Conservation (phyloP, 179 eudicot genomes). For the Nepenthes alata region DNA sequence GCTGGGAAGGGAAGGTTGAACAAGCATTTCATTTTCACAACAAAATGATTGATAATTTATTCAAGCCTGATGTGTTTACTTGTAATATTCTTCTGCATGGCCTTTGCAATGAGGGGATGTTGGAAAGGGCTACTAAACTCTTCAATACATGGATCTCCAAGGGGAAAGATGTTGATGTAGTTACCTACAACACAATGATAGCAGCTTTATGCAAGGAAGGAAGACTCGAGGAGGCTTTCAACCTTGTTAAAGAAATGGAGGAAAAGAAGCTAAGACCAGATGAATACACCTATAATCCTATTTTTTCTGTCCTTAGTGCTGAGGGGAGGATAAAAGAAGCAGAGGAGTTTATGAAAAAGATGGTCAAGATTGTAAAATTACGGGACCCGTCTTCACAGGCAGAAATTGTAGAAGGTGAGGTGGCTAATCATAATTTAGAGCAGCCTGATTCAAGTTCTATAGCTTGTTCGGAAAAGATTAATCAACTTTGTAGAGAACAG, state of each 20-base stretch:
- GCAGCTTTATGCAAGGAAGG: slow-evolving; percentile 53
- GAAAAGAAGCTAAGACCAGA: slow-evolving; percentile 53
- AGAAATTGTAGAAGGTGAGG: slow-evolving; percentile 17
- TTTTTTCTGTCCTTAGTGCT: slow-evolving; percentile 38
- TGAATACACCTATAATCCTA: slow-evolving; percentile 41
- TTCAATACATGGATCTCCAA: slow-evolving; percentile 54
- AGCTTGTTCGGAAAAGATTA: slow-evolving; percentile 40
- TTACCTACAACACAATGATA: slow-evolving; percentile 65
- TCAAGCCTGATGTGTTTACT: slow-evolving; percentile 60
- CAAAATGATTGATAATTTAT: slow-evolving; percentile 59
- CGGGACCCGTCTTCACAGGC: slow-evolving; percentile 9
- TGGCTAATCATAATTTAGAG: slow-evolving; percentile 8
- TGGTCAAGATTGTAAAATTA: slow-evolving; percentile 21
- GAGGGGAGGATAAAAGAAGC: slow-evolving; percentile 52
- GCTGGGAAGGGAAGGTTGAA: slow-evolving; percentile 72
- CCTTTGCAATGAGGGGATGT: slow-evolving; percentile 63
- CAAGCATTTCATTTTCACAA: slow-evolving; percentile 75
- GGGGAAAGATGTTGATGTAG: slow-evolving; percentile 55
- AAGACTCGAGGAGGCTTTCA: slow-evolving; percentile 50
- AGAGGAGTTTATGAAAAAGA: slow-evolving; percentile 32
- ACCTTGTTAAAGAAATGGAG: slow-evolving; percentile 50
- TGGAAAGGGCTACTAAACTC: slow-evolving; percentile 60
- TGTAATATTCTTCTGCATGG: slow-evolving; percentile 71
- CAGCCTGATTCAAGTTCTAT: slow-evolving; percentile 24
- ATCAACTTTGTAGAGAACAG: slow-evolving; percentile 38